These are phyloP conservation scores for Pseudonectria buxi DNA, from an alignment of 2,329 filamentous ascomycete genomes.

Conservation along the genomic window DNA sequence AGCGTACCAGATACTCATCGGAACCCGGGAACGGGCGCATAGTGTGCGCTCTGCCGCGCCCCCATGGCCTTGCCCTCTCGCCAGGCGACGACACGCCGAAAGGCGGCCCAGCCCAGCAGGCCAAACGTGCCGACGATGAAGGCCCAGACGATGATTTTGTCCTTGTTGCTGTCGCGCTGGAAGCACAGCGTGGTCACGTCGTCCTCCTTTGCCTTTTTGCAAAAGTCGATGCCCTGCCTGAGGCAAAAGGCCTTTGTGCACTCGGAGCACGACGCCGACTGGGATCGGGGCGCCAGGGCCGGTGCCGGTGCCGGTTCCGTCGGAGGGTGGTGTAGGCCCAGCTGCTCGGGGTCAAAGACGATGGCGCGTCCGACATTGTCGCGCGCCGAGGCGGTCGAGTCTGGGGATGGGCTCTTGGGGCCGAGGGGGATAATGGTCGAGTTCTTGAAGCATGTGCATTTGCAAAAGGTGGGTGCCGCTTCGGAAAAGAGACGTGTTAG, in stretches of 20 bases:
- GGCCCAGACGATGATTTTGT: slow-evolving; percentile 58
- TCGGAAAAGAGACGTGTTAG: slow-evolving; percentile 16
- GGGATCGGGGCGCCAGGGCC: slow-evolving; percentile 25
- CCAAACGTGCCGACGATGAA: slow-evolving; percentile 55
- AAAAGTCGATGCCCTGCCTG: slow-evolving; percentile 53
- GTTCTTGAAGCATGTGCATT: slow-evolving; percentile 65
- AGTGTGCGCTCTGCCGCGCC: slow-evolving; percentile 19
- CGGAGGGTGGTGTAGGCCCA: slow-evolving; percentile 6
- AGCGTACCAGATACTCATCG: slow-evolving; percentile 4
- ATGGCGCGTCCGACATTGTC: slow-evolving; percentile 16
- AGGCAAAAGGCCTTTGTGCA: slow-evolving; percentile 62
- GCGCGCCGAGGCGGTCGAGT: slow-evolving; percentile 17
- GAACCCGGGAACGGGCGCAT: slow-evolving; percentile 23
- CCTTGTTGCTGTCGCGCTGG: slow-evolving; percentile 60
- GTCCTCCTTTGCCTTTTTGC: slow-evolving; percentile 54
- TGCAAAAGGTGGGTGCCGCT: slow-evolving; percentile 61
- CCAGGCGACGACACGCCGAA: slow-evolving; percentile 41
- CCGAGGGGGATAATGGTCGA: slow-evolving; percentile 59
- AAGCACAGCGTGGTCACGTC: slow-evolving; percentile 59
- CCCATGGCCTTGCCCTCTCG: slow-evolving; percentile 26
- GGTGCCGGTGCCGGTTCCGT: slow-evolving; percentile 4
- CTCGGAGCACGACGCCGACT: slow-evolving; percentile 47
- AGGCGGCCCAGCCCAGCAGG: slow-evolving; percentile 53
- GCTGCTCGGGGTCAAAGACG: slow-evolving; percentile 12
- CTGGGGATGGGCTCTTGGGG: slow-evolving; percentile 29